Conservation (phyloP, 805 yeast genomes). For the Yamadazyma kitorensis region DNA sequence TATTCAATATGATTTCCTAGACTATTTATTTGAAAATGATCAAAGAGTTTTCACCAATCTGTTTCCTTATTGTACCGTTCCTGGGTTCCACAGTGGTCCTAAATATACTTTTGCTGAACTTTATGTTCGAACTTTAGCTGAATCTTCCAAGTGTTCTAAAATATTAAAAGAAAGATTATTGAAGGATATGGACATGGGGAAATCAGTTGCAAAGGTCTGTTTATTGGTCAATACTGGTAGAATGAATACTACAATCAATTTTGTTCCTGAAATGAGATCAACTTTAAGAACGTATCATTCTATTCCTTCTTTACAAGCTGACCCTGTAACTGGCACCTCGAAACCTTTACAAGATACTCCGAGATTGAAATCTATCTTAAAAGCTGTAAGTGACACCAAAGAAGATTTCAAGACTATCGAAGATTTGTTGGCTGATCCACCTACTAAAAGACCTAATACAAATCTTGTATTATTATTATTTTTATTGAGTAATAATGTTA, state of each 20-base stretch:
- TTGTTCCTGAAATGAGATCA: slow-evolving; percentile 93
- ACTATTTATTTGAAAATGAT: slow-evolving; percentile 60
- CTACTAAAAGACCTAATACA: slow-evolving; percentile 51
- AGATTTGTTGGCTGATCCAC: slow-evolving; percentile 41
- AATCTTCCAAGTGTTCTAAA: slow-evolving; percentile 79
- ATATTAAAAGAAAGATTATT: slow-evolving; percentile 75
- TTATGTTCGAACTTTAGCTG: slow-evolving; percentile 77
- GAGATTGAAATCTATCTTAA: slow-evolving; percentile 81
- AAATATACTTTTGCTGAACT: slow-evolving; percentile 78
- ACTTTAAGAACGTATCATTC: slow-evolving; percentile 91
- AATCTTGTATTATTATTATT: slow-evolving; percentile 67
- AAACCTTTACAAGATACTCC: slow-evolving; percentile 95
- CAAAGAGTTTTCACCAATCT: slow-evolving; percentile 67
- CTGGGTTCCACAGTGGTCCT: slow-evolving; percentile 34
- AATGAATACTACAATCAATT: slow-evolving; percentile 91
- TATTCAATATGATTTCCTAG: slow-evolving; percentile 78
- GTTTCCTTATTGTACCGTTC: slow-evolving; percentile 42
- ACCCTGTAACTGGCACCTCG: slow-evolving; percentile 44
- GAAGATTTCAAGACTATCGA: slow-evolving; percentile 42
- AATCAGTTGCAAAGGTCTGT: slow-evolving; percentile 77
- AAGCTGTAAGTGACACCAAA: slow-evolving; percentile 78
- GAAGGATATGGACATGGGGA: slow-evolving; percentile 58
- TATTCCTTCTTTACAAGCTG: slow-evolving; percentile 83
- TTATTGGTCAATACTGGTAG: slow-evolving; percentile 88
- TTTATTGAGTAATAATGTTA: slow-evolving; percentile 62